Percentiles rank a stretch among this genome's conserved stretches.
These are phyloP conservation scores for Inga laurina DNA, from an alignment of 306 rosid species.

Conservation along the genomic window DNA sequence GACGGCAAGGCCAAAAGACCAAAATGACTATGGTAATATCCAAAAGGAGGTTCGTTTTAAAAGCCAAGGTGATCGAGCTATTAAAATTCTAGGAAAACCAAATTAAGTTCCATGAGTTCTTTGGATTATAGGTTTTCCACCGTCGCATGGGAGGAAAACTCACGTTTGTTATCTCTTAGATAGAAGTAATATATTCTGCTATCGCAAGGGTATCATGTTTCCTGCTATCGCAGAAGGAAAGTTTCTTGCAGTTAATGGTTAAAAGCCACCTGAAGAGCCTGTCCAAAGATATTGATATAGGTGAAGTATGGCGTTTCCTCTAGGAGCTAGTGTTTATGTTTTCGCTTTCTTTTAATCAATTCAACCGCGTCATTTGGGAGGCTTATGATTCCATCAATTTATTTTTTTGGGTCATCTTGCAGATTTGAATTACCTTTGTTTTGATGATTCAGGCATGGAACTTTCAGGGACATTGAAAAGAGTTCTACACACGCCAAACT, in stretches of 20 bases:
- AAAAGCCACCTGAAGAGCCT: constrained; percentile 63
- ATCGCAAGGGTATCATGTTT: constrained; percentile 26
- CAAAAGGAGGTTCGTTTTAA: no score
- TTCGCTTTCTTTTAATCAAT: neutral
- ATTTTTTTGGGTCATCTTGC: neutral
- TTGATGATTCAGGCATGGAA: constrained; percentile 51
- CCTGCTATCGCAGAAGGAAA: constrained; percentile 35
- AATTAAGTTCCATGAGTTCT: no score
- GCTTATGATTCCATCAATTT: constrained; percentile 21
- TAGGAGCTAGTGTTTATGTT: constrained; percentile 5
- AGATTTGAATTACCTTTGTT: constrained; percentile 29
- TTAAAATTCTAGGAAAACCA: no score
- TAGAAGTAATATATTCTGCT: no score
- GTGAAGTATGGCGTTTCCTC: constrained; percentile 43
- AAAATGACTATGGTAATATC: no score
- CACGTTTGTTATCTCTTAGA: no score
- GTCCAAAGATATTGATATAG: constrained; percentile 55
- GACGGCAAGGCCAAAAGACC: no score
- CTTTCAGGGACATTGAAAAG: constrained; percentile 53
- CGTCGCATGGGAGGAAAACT: no score
- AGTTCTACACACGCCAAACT: constrained; percentile 67
- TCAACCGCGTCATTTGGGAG: constrained; percentile 23
- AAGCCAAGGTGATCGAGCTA: no score
- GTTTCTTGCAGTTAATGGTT: constrained; percentile 48
- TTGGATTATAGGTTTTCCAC: no score